phyloP scores from a whole-genome alignment of 2,329 filamentous ascomycete species.

The Diaporthe sp. region DNA sequence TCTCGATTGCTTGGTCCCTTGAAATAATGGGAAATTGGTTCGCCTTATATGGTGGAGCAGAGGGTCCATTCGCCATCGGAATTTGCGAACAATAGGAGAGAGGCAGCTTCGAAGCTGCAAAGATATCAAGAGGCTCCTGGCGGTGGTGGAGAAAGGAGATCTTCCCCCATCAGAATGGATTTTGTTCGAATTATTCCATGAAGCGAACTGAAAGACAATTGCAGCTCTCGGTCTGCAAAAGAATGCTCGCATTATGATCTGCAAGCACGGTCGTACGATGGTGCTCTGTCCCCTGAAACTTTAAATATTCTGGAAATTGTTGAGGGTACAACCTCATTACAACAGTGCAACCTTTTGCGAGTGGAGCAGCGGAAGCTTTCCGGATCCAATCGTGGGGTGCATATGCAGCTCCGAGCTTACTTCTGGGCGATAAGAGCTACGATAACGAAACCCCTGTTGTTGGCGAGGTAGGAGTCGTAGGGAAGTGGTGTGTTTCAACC shows the following conservation, averaged over 20 bases:
- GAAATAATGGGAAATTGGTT: not conserved
- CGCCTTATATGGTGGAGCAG: not conserved
- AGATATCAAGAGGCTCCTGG: not conserved
- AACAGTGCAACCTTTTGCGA: constrained; percentile 7
- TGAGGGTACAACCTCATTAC: constrained; percentile 27
- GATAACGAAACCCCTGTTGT: constrained; percentile 16
- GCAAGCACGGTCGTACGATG: constrained; percentile 9
- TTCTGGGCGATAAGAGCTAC: constrained; percentile 19
- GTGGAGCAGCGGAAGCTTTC: constrained; percentile 26
- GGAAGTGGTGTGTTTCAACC: constrained; percentile 16
- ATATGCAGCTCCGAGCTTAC: constrained; percentile 8
- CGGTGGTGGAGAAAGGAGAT: not conserved
- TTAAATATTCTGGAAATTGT: constrained; percentile 30
- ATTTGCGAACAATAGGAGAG: not conserved
- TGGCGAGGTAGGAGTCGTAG: not conserved
- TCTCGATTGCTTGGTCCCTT: not conserved
- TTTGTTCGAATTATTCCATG: not conserved
- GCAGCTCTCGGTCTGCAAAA: not conserved
- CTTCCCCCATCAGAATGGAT: not conserved
- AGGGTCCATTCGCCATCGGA: not conserved
- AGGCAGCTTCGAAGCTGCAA: not conserved
- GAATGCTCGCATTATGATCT: constrained; percentile 3
- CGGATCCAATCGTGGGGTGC: constrained; percentile 20
- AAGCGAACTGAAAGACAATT: not conserved
- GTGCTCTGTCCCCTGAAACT: constrained; percentile 14